phyloP scores from a whole-genome alignment of 495 filamentous ascomycete species.

The Platismatia glauca region DNA sequence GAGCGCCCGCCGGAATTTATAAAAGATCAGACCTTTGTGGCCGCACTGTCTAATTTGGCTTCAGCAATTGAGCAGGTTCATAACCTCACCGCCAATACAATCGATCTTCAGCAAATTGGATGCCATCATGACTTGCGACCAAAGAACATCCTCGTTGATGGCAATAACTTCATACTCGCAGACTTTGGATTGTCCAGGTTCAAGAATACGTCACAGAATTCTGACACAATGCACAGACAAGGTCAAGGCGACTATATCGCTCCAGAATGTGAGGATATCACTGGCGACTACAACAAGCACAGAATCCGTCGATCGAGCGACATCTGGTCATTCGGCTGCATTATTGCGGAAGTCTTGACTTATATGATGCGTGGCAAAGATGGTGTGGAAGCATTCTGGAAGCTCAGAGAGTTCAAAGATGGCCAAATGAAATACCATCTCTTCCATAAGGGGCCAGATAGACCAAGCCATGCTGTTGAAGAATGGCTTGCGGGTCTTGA shows the following conservation, averaged over 20 bases:
- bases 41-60: neutral
- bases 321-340: slow-evolving; percentile 97
- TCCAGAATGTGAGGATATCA: slow-evolving; percentile 8
- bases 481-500: too few relatives aligned
- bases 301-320: slow-evolving; percentile 51
- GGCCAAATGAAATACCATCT: too few relatives aligned
- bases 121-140: slow-evolving; percentile 22
- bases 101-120: slow-evolving; percentile 3
- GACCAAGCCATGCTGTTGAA: too few relatives aligned
- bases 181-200: slow-evolving; percentile 18
- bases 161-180: slow-evolving; percentile 8
- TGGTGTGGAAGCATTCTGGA: neutral
- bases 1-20: neutral
- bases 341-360: slow-evolving; percentile 40
- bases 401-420: neutral
- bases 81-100: neutral
- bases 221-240: neutral
- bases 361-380: slow-evolving; percentile 1
- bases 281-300: neutral
- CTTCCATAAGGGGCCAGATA: too few relatives aligned
- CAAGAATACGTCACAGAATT: neutral
- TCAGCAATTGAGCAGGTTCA: neutral
- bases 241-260: slow-evolving; percentile 9
- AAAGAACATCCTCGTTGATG: slow-evolving; percentile 19
- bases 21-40: too few relatives aligned